A percentile compares a stretch with the other conserved stretches of the same genome.
Conservation (phyloP, 495 filamentous ascomycete genomes). For the Tuber magnatum region DNA sequence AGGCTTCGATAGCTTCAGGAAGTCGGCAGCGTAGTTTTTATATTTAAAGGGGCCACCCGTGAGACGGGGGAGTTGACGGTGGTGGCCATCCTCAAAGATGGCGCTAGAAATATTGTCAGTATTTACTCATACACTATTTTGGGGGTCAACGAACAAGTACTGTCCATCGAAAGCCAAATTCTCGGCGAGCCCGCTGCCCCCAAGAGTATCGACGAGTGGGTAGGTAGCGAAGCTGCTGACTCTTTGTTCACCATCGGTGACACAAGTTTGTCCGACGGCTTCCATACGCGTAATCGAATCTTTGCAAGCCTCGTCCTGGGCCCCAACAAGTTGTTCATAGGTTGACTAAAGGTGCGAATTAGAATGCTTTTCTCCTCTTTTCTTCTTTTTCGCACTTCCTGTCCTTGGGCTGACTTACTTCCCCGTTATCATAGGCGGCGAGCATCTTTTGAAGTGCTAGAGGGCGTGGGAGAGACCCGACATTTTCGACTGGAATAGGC, state of each 20-base stretch:
- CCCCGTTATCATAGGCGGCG: slow-evolving; percentile 43
- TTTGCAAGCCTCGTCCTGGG: slow-evolving; percentile 45
- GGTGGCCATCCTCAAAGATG: slow-evolving; percentile 47
- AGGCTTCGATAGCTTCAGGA: slow-evolving; percentile 39
- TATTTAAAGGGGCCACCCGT: slow-evolving; percentile 44
- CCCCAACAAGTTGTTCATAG: slow-evolving; percentile 31
- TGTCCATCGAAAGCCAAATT: slow-evolving; percentile 44
- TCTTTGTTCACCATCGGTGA: slow-evolving; percentile 46
- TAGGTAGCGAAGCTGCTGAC: slow-evolving; percentile 46
- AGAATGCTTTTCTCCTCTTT: background rate
- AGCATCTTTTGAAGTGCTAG: slow-evolving; percentile 43
- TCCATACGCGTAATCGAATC: slow-evolving; percentile 44
- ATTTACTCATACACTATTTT: background rate
- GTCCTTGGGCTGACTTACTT: slow-evolving; percentile 13
- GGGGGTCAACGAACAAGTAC: slow-evolving; percentile 40
- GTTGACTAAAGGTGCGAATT: slow-evolving; percentile 18
- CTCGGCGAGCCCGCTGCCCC: slow-evolving; percentile 43
- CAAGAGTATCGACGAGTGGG: slow-evolving; percentile 43
- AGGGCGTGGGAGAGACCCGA: slow-evolving; percentile 46
- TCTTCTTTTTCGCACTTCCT: background rate
- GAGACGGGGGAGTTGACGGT: slow-evolving; percentile 44
- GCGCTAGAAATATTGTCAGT: slow-evolving; percentile 28
- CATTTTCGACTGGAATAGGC: slow-evolving; percentile 44
- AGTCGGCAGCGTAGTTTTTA: slow-evolving; percentile 45
- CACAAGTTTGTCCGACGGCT: slow-evolving; percentile 41